Evolutionary conservation across 495 filamentous ascomycete species (phyloP).

Genomic region (Neurospora sp.): DNA sequence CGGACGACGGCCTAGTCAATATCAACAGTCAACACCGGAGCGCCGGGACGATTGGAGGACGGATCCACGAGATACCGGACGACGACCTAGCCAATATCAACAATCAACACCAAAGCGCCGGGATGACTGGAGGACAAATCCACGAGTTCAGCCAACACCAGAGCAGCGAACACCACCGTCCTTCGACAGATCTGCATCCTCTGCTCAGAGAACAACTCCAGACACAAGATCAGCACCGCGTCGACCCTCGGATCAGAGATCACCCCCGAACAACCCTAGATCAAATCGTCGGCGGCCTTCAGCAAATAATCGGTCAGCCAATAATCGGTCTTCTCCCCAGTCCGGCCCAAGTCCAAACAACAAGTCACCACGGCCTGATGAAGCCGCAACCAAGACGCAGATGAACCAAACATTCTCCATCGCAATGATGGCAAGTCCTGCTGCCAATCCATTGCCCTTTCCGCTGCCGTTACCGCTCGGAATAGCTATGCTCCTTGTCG

Average conservation of each 20-base stretch:
- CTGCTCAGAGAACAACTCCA: neutral
- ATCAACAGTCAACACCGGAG: neutral
- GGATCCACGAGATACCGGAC: neutral
- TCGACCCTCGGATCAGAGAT: neutral
- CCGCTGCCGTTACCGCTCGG: conserved; percentile 16
- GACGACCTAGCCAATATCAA: neutral
- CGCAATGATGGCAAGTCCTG: conserved; percentile 14
- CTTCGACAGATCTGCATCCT: neutral
- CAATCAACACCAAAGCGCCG: neutral
- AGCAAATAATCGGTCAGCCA: neutral
- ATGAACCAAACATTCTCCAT: conserved; percentile 16
- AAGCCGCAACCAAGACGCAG: conserved; percentile 16
- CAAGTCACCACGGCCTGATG: neutral
- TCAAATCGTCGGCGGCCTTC: neutral
- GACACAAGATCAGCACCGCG: neutral
- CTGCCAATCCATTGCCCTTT: conserved; percentile 15
- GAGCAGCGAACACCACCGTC: neutral
- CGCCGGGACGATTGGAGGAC: neutral
- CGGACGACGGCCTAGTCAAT: neutral
- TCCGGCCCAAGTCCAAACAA: neutral
- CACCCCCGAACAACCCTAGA: neutral
- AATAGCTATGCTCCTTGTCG: conserved; percentile 11
- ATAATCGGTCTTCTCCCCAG: neutral
- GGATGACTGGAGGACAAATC: neutral
- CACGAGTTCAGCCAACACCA: neutral